Evolutionary conservation across 2,329 filamentous ascomycete species (phyloP), one percentile per base, ranked within the genome.

Genomic region (Nemania serpens): DNA sequence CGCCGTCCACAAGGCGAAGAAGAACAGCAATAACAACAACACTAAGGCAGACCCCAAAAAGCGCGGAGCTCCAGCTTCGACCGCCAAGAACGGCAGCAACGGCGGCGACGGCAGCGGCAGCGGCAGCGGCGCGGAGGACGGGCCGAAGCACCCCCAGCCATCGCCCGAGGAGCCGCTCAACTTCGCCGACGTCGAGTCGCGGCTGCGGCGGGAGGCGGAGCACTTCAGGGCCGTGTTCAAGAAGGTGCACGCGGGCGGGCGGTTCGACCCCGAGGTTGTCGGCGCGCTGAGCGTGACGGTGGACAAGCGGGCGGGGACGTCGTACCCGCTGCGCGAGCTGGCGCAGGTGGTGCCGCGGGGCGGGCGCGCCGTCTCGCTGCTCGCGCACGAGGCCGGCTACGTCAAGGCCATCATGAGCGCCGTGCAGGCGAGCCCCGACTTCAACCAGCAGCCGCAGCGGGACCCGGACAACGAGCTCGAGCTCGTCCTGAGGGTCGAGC

Each of bases 361-460:
- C 45, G 77, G 76, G 0, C 73, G 77, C 20, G 68, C 71, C 10
- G 73, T 77, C 54, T 73, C 70, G 20, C 70, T 79, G 61, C 66
- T 79, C 2, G 75, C 74, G 46, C 75, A 77, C 66, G 77, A 79
- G 66, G 72, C 66, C 41, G 72, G 65, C 7, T 81, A 79, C 69
- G 73, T 85, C 66, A 82, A 83, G 76, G 77, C 81, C 67, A 80
- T 86, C 75, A 80, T 84, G 78, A 80, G 77, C 69, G 83, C 83
- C 34, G 76, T 86, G 52, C 82, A 85, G 74, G 68, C 73, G 33
- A 80, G 77, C 68, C 69, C 72, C n/a, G 78, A 82, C 67, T 85
- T 83, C 74, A 86, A 86, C 77, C 83, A 86, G 78, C 83, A 85
- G 78, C 83, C 84, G 48, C 84, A 86, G 79, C 77, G 77, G 18